Evolutionary conservation across 768 basidiomycete genomes (phyloP).

Genomic region (Kwoniella heveanensis): DNA sequence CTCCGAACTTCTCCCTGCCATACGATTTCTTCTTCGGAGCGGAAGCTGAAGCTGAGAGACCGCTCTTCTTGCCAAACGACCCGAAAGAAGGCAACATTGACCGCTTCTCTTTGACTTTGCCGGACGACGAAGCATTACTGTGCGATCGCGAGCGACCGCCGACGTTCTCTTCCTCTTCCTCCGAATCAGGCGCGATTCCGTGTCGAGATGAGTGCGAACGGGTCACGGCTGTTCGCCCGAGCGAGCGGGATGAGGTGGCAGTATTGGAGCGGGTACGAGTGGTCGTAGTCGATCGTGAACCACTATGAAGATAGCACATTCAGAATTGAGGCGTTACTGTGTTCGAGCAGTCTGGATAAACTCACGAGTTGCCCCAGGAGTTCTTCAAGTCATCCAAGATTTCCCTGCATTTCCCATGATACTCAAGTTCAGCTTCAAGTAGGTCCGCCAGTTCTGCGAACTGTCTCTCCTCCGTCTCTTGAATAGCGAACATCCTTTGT

Average conservation of each 20-base stretch:
- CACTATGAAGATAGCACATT: too few relatives aligned
- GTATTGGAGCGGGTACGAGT: slow-evolving; percentile 50
- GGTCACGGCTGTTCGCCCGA: slow-evolving; percentile 16
- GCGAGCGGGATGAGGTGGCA: slow-evolving; percentile 17
- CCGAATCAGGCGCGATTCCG: slow-evolving; percentile 22
- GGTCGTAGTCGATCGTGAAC: neutral
- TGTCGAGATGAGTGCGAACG: slow-evolving; percentile 21
- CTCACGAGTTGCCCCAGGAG: slow-evolving; percentile 70
- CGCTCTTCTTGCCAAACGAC: slow-evolving; percentile 50
- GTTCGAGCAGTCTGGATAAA: slow-evolving; percentile 11
- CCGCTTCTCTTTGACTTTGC: slow-evolving; percentile 38
- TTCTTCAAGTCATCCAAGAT: slow-evolving; percentile 70
- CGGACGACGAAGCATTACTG: slow-evolving; percentile 44
- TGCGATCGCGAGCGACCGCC: slow-evolving; percentile 52
- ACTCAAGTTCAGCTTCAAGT: slow-evolving; percentile 73
- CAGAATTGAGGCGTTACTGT: too few relatives aligned
- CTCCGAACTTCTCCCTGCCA: slow-evolving; percentile 33
- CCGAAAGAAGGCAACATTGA: slow-evolving; percentile 49
- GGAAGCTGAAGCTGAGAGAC: slow-evolving; percentile 15
- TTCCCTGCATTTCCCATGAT: slow-evolving; percentile 71
- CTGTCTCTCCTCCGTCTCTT: slow-evolving; percentile 74
- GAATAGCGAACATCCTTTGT: slow-evolving; percentile 74
- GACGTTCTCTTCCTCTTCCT: slow-evolving; percentile 39
- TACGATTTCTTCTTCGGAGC: slow-evolving; percentile 21
- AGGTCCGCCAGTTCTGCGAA: slow-evolving; percentile 70